Percentiles rank a stretch among this genome's conserved stretches.
Conservation (phyloP, 2,329 filamentous ascomycete genomes). For the Penicillium olsonii region DNA sequence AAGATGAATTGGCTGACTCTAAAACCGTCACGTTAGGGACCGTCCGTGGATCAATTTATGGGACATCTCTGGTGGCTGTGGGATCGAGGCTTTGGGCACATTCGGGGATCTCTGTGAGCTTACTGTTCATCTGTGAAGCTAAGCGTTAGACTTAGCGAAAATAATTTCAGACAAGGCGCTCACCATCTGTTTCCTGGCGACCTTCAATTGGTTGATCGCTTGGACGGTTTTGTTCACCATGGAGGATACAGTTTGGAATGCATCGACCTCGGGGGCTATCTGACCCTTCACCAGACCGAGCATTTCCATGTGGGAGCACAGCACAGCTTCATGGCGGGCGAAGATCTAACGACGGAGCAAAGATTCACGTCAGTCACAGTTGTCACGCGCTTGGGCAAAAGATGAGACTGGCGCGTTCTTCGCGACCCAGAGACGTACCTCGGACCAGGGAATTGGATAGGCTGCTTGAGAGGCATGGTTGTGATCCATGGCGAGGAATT, state of each 20-base stretch:
- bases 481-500: slow-evolving; percentile 10
- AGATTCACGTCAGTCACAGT: neutral
- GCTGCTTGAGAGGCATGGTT: neutral
- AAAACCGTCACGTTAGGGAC: neutral
- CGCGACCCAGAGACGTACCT: slow-evolving; percentile 16
- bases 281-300: slow-evolving; percentile 37
- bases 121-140: slow-evolving; percentile 19
- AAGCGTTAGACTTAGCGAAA: neutral
- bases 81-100: neutral
- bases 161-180: slow-evolving; percentile 8
- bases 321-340: slow-evolving; percentile 41
- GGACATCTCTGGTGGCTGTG: neutral
- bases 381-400: neutral
- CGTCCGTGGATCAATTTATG: neutral
- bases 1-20: slow-evolving; percentile 4
- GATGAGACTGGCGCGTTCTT: neutral
- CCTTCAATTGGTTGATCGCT: slow-evolving; percentile 39
- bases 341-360: slow-evolving; percentile 34
- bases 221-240: slow-evolving; percentile 44
- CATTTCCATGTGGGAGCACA: slow-evolving; percentile 43
- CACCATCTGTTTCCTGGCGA: slow-evolving; percentile 40
- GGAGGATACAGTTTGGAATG: slow-evolving; percentile 33
- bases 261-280: slow-evolving; percentile 28
- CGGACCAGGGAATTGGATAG: slow-evolving; percentile 17
- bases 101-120: slow-evolving; percentile 3